These are phyloP conservation scores for Phytophthora hibernalis DNA, from an alignment of 352 stramenopile species.

Conservation along the genomic window DNA sequence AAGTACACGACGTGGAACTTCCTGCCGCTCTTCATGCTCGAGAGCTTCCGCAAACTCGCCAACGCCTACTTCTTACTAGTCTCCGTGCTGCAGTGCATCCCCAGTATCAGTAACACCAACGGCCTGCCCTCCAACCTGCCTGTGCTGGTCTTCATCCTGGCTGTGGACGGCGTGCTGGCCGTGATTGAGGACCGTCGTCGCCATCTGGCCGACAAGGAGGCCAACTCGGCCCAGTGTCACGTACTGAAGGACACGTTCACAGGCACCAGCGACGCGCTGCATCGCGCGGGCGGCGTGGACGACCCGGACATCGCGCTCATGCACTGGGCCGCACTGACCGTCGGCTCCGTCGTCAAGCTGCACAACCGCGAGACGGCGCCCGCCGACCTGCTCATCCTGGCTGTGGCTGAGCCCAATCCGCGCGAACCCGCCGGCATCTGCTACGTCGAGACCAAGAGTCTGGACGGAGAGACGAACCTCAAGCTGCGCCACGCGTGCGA, in stretches of 20 bases:
- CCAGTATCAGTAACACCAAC: conserved; percentile 85
- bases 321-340: conserved; percentile 76
- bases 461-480: conserved; percentile 93
- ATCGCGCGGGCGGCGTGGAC: conserved; percentile 33
- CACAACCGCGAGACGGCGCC: conserved; percentile 82
- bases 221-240: conserved; percentile 79
- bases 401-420: conserved; percentile 71
- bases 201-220: conserved; percentile 81
- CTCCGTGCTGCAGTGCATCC: conserved; percentile 83
- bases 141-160: conserved; percentile 90
- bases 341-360: conserved; percentile 87
- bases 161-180: conserved; percentile 85
- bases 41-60: conserved; percentile 87
- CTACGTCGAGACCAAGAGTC: conserved; percentile 90
- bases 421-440: conserved; percentile 73
- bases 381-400: conserved; percentile 87
- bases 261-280: conserved; percentile 36
- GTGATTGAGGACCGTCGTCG: conserved; percentile 86
- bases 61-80: conserved; percentile 95
- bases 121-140: conserved; percentile 82
- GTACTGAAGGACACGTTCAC: conserved; percentile 63
- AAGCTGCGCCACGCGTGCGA: conserved; percentile 85
- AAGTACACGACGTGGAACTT: conserved; percentile 93
- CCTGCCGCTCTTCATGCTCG: conserved; percentile 88
- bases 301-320: conserved; percentile 61